Evolutionary conservation across 106 monocot species (phyloP), one percentile per base, ranked within the genome.

Genomic region (Platanthera zijinensis): DNA sequence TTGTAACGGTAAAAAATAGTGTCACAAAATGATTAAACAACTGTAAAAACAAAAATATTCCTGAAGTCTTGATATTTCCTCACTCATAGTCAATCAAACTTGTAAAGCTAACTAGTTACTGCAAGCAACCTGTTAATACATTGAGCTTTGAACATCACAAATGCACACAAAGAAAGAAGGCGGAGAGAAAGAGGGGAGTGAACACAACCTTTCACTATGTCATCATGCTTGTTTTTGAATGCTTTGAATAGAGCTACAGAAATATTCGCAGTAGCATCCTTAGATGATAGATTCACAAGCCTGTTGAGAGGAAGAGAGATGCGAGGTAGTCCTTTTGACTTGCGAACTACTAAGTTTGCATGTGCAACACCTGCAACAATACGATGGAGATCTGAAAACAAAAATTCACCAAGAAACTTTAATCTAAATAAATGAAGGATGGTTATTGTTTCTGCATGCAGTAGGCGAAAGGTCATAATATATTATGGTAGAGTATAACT

Each of bases 311-410:
- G n/a, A 49, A 92, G 22, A 66, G 89, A 81, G 54, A 92, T 85
- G 28, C 89, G 87, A 77, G 92, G 92, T 32, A 92, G 73, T 64
- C 92, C 89, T 67, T 89, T 92, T 2, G 89, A 82, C 84, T 92
- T 92, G 75, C 76, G 81, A 76, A 87, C 86, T 79, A 85, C 62
- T 52, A 92, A 74, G 22, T 85, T 86, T 66, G 83, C 85, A 80
- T 59, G 14, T 13, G 18, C 22, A 12, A 18, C 48, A n/a, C 32
- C 68, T 52, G 21, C 74, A 75, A 19, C 14, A 48, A 70, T 48
- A 47, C 17, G 48, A 48, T 25, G 5, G 45, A 45, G 14, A 8
- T 39, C 2, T 5, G 3, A 32, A 46, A 45, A 68, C 2, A 68
- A 12, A 15, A 68, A 11, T 68, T 68, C 45, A 39, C 30, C 68